Conservation (phyloP, 1,139 yeast species). For the Saccharomyces hybrid region DNA sequence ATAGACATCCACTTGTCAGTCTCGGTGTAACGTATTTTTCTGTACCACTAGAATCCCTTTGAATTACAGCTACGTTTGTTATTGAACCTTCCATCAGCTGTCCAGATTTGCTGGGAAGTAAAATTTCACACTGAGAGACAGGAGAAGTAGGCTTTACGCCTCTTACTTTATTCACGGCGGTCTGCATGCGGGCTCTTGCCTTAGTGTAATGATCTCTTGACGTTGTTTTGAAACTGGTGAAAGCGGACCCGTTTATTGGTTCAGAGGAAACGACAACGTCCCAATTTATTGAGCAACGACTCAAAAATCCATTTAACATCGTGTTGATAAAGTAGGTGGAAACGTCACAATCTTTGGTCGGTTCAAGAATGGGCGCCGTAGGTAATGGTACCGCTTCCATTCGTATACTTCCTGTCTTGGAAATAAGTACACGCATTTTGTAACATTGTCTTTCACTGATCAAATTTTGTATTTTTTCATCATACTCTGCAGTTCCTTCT, state of each 20-base stretch:
- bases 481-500: constrained; percentile 22
- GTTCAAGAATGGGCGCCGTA: constrained; percentile 1
- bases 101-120: constrained; percentile 54
- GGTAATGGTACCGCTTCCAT: constrained; percentile 44
- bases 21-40: constrained; percentile 72
- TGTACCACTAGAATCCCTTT: constrained; percentile 10
- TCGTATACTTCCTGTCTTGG: constrained; percentile 36
- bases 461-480: constrained; percentile 12
- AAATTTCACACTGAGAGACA: constrained; percentile 48
- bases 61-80: constrained; percentile 65
- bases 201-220: constrained; percentile 53
- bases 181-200: constrained; percentile 47
- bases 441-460: constrained; percentile 35
- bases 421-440: constrained; percentile 53
- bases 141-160: neutral
- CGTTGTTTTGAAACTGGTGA: constrained; percentile 87
- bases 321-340: constrained; percentile 16
- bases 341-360: neutral
- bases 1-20: constrained; percentile 68
- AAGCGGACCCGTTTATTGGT: constrained; percentile 55
- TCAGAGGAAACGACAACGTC: constrained; percentile 55
- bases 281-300: constrained; percentile 37
- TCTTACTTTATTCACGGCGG: constrained; percentile 34
- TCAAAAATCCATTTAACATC: constrained; percentile 23
- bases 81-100: constrained; percentile 79